Conservation (phyloP, 2,329 filamentous ascomycete genomes). For the Paecilomyces sp. region DNA sequence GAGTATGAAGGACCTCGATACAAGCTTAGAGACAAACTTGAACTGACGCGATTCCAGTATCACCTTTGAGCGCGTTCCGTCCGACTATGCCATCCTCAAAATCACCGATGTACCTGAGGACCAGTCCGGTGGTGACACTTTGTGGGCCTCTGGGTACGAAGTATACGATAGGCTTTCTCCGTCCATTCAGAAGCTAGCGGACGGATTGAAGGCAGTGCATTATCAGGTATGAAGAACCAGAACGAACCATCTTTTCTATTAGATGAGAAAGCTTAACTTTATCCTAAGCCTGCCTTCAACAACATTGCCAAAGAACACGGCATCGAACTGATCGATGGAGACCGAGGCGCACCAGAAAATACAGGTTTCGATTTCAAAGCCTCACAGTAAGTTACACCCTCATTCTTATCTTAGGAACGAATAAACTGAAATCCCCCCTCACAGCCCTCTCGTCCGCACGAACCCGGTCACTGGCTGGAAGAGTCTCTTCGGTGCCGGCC, state of each 20-base stretch:
- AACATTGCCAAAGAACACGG: constrained; percentile 10
- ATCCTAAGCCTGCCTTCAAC: constrained; percentile 9
- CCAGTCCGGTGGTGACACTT: constrained; percentile 36
- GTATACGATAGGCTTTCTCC: constrained; percentile 50
- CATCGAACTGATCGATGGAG: constrained; percentile 8
- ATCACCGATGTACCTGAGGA: constrained; percentile 39
- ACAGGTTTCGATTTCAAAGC: constrained; percentile 42
- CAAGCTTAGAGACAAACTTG: constrained; percentile 1
- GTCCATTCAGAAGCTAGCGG: constrained; percentile 35
- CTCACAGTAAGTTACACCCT: constrained; percentile 13
- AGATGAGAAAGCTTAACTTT: neutral
- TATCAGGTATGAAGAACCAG: neutral
- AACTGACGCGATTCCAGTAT: constrained; percentile 50
- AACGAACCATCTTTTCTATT: neutral
- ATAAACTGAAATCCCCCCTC: neutral
- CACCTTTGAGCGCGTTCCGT: constrained; percentile 47
- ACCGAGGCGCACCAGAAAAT: constrained; percentile 46
- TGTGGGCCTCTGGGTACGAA: constrained; percentile 48
- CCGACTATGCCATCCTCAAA: constrained; percentile 49
- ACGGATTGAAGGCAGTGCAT: neutral
- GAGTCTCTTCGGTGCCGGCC: constrained; percentile 12
- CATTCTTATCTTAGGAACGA: neutral
- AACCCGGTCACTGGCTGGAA: constrained; percentile 34
- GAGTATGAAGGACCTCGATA: constrained; percentile 12
- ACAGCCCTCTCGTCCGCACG: constrained; percentile 34